phyloP scores from a whole-genome alignment of 2,329 filamentous ascomycete species.

The Trichoderma lentiforme region DNA sequence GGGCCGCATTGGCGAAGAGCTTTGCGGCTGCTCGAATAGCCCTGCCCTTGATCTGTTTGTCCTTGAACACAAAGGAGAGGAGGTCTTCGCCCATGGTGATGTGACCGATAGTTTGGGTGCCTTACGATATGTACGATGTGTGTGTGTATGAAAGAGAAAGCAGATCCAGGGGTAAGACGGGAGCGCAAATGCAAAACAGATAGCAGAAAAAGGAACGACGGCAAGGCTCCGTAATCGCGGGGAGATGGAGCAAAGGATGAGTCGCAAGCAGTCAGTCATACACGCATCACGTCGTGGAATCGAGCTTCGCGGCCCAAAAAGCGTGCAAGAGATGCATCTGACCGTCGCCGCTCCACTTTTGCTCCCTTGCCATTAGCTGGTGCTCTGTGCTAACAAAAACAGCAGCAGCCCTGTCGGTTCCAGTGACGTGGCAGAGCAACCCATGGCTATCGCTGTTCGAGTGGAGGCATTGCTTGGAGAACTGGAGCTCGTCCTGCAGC shows the following conservation, averaged over 20 bases:
- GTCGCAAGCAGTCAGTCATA: not conserved
- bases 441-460: not conserved
- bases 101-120: not conserved
- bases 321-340: conserved; percentile 10
- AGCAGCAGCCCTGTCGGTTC: not conserved
- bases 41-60: conserved; percentile 4
- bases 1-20: conserved; percentile 8
- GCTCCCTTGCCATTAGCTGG: not conserved
- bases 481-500: not conserved
- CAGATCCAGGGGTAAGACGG: not conserved
- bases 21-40: conserved; percentile 10
- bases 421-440: conserved; percentile 16
- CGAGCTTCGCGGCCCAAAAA: conserved; percentile 13
- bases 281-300: conserved; percentile 5
- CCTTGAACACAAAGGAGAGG: conserved; percentile 5
- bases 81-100: conserved; percentile 15
- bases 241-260: not conserved
- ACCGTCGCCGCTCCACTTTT: conserved; percentile 13
- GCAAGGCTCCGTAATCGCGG: not conserved
- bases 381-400: not conserved
- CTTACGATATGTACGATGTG: not conserved
- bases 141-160: not conserved
- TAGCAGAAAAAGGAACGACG: not conserved
- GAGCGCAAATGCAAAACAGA: not conserved
- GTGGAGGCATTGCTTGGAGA: conserved; percentile 8